Conservation (phyloP, 139 green algal species). For the Coelastrella sp. region DNA sequence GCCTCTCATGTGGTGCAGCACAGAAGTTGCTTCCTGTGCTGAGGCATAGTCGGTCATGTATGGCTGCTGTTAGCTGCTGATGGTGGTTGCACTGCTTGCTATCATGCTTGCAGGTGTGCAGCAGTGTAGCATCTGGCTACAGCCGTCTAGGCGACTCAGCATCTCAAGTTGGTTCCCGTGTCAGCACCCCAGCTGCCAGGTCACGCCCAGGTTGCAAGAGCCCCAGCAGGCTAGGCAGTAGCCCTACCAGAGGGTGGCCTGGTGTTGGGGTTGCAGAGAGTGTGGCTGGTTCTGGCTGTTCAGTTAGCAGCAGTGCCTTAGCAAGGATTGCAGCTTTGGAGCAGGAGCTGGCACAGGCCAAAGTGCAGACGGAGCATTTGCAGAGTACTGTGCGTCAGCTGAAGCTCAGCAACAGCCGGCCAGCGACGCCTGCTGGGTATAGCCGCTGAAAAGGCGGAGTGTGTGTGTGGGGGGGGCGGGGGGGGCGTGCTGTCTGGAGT, state of each 20-base stretch:
- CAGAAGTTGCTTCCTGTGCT: no score
- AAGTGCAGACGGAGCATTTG: constrained; percentile 29
- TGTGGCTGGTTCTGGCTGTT: neutral
- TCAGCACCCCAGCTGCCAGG: neutral
- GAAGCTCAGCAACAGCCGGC: neutral
- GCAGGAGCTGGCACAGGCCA: constrained; percentile 12
- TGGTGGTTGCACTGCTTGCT: neutral
- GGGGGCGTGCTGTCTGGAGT: no score
- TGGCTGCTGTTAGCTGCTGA: neutral
- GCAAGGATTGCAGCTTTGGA: constrained; percentile 8
- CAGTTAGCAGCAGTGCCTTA: neutral
- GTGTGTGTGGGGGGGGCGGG: no score
- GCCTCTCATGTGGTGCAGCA: no score
- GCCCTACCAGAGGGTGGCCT: neutral
- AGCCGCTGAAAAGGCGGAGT: no score
- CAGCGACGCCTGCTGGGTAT: neutral
- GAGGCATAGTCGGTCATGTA: neutral
- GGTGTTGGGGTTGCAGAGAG: neutral
- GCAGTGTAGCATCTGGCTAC: constrained; percentile 45
- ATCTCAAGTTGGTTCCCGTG: constrained; percentile 9
- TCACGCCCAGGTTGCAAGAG: neutral
- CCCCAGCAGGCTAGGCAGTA: neutral
- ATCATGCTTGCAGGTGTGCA: constrained; percentile 24
- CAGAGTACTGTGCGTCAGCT: neutral
- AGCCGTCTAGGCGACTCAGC: constrained; percentile 39